A percentile compares a stretch with the other conserved stretches of the same genome.
Conservation (phyloP, 208 protist species). For the Endotrypanum monterogeii region DNA sequence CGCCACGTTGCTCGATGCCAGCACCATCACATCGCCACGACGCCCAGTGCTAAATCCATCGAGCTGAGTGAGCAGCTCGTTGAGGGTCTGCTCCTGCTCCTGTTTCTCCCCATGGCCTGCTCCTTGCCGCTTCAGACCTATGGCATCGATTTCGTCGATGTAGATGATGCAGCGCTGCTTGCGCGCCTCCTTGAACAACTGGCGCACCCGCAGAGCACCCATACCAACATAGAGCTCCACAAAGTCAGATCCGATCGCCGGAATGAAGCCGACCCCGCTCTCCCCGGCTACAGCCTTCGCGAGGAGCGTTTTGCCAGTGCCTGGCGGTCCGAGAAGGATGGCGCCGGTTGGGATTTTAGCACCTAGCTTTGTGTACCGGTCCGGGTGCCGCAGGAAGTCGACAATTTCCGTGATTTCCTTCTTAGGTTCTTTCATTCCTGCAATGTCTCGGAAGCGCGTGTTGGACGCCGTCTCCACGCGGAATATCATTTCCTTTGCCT, state of each 20-base stretch:
- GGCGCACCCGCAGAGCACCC: constrained; percentile 91
- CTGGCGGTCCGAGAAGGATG: constrained; percentile 92
- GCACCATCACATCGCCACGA: constrained; percentile 90
- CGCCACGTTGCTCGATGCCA: constrained; percentile 96
- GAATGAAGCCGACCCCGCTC: constrained; percentile 92
- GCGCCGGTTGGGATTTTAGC: constrained; percentile 87
- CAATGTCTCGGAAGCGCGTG: constrained; percentile 82
- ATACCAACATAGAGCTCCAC: constrained; percentile 97
- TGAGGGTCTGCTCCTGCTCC: constrained; percentile 97
- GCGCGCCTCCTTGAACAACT: constrained; percentile 94
- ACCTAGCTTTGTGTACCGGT: constrained; percentile 74
- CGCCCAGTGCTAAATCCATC: constrained; percentile 92
- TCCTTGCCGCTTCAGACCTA: constrained; percentile 86
- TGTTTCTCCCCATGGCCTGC: constrained; percentile 82
- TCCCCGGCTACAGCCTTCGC: constrained; percentile 94
- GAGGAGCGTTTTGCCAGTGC: constrained; percentile 95
- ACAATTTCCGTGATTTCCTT: constrained; percentile 97
- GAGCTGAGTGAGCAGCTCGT: constrained; percentile 97
- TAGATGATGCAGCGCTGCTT: constrained; percentile 97
- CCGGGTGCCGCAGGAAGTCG: constrained; percentile 93
- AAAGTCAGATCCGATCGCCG: constrained; percentile 94
- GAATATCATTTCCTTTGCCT: constrained; percentile 74
- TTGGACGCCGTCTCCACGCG: constrained; percentile 48
- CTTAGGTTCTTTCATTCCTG: constrained; percentile 96
- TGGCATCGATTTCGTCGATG: constrained; percentile 99